phyloP scores from a whole-genome alignment of 2,329 filamentous ascomycete genomes.

The Cladophialophora psammophila region DNA sequence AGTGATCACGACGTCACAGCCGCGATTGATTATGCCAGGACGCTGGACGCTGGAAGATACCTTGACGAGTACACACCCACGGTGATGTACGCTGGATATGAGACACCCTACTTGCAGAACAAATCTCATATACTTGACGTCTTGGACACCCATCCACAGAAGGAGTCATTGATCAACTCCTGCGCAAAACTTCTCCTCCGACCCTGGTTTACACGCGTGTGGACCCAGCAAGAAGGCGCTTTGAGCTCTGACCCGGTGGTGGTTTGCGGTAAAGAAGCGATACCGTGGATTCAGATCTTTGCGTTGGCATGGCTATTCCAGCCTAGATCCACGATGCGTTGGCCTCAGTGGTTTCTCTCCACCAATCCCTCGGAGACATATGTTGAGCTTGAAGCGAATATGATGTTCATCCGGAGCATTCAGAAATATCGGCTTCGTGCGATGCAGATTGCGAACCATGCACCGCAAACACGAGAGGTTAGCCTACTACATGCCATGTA shows the following conservation, averaged over 20 bases:
- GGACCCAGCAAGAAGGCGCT: slow-evolving; percentile 28
- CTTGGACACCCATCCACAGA: slow-evolving; percentile 21
- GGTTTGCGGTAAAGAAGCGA: slow-evolving; percentile 20
- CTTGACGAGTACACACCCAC: slow-evolving; percentile 19
- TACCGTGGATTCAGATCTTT: slow-evolving; percentile 27
- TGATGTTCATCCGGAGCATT: slow-evolving; percentile 19
- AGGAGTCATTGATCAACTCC: slow-evolving; percentile 20
- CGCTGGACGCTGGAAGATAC: slow-evolving; percentile 12
- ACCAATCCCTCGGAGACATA: slow-evolving; percentile 11
- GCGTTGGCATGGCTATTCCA: slow-evolving; percentile 26
- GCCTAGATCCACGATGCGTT: slow-evolving; percentile 22
- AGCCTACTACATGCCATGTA: slow-evolving; percentile 13
- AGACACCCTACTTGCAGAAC: slow-evolving; percentile 12
- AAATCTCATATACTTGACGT: slow-evolving; percentile 31
- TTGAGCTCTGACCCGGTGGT: slow-evolving; percentile 19
- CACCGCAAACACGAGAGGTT: background rate
- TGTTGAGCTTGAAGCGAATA: slow-evolving; percentile 21
- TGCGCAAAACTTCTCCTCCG: slow-evolving; percentile 24
- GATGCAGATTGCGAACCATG: slow-evolving; percentile 12
- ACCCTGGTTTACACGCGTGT: slow-evolving; percentile 28
- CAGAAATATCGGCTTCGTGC: slow-evolving; percentile 21
- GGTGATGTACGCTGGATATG: slow-evolving; percentile 7
- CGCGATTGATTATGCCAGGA: slow-evolving; percentile 25
- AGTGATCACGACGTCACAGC: slow-evolving; percentile 1
- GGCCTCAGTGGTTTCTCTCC: slow-evolving; percentile 29